These are phyloP conservation scores for Lachancea mirantina DNA, from an alignment of 805 yeast species.

Conservation along the genomic window DNA sequence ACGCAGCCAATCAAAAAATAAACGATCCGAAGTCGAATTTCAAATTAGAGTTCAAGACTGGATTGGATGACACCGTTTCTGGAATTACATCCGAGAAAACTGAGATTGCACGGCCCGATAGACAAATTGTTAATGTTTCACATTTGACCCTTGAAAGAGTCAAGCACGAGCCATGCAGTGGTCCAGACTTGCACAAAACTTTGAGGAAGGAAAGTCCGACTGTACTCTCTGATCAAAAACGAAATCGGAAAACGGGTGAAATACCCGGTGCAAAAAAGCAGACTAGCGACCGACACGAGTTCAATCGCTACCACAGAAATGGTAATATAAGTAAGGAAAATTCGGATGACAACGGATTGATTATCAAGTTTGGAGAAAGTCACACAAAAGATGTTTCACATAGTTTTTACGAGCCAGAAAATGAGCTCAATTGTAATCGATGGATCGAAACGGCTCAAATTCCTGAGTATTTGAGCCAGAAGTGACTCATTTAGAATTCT, in stretches of 20 bases:
- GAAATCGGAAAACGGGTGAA: too few relatives aligned
- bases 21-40: conserved; percentile 3
- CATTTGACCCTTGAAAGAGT: too few relatives aligned
- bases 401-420: conserved; percentile 14
- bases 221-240: too few relatives aligned
- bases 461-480: conserved; percentile 4
- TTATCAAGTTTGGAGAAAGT: conserved; percentile 2
- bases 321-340: too few relatives aligned
- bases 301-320: too few relatives aligned
- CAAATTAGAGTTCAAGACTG: conserved; percentile 8
- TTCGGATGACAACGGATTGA: conserved; percentile 2
- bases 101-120: too few relatives aligned
- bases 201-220: too few relatives aligned
- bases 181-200: too few relatives aligned
- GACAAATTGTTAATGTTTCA: too few relatives aligned
- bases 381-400: background rate
- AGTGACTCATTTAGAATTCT: conserved; percentile 4
- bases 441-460: conserved; percentile 11
- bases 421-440: conserved; percentile 15
- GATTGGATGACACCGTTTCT: conserved; percentile 9
- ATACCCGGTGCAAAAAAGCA: too few relatives aligned
- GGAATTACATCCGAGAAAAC: conserved; percentile 2
- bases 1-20: conserved; percentile 1
- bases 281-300: too few relatives aligned
- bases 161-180: too few relatives aligned